A percentile compares a stretch with the other conserved stretches of the same genome.
Evolutionary conservation across 768 basidiomycete species (phyloP).

Genomic region (Mycena polygramma): DNA sequence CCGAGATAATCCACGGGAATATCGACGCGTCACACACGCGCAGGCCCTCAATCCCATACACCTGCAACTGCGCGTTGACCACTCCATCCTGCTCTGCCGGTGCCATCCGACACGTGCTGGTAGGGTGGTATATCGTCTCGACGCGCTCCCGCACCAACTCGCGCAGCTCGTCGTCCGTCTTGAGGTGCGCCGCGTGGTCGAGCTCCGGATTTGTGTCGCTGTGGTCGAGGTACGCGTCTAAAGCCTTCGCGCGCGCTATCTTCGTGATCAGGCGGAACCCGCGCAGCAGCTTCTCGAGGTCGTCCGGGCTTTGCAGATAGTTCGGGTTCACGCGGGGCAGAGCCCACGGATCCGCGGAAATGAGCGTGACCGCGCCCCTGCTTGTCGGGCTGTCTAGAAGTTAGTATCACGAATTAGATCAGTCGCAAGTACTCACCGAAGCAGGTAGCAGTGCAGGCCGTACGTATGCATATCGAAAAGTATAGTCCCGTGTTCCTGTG

Average conservation of each 20-base stretch:
- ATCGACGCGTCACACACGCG: conserved; percentile 64
- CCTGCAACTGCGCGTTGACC: conserved; percentile 41
- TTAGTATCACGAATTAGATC: neutral
- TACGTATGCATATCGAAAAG: conserved; percentile 55
- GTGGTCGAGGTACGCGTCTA: conserved; percentile 55
- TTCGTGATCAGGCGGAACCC: conserved; percentile 55
- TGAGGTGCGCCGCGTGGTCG: conserved; percentile 54
- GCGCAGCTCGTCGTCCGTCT: conserved; percentile 57
- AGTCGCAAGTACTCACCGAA: conserved; percentile 47
- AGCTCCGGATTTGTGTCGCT: conserved; percentile 49
- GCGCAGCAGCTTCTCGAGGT: conserved; percentile 58
- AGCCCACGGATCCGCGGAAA: conserved; percentile 57
- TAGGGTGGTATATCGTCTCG: conserved; percentile 64
- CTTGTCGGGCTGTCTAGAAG: conserved; percentile 54
- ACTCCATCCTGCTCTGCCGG: conserved; percentile 51
- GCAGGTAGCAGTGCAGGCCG: conserved; percentile 56
- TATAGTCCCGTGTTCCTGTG: conserved; percentile 52
- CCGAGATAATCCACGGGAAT: conserved; percentile 61
- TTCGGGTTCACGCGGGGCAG: conserved; percentile 60
- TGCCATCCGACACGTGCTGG: conserved; percentile 63
- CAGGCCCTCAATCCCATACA: conserved; percentile 55
- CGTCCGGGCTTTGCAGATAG: conserved; percentile 57
- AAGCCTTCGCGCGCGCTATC: conserved; percentile 55
- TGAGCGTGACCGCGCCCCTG: conserved; percentile 54
- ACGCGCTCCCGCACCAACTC: conserved; percentile 55